A percentile compares a stretch with the other conserved stretches of the same genome.
phyloP scores from a whole-genome alignment of 192 early-diverging fungal species.

The Backusella morwellensis region DNA sequence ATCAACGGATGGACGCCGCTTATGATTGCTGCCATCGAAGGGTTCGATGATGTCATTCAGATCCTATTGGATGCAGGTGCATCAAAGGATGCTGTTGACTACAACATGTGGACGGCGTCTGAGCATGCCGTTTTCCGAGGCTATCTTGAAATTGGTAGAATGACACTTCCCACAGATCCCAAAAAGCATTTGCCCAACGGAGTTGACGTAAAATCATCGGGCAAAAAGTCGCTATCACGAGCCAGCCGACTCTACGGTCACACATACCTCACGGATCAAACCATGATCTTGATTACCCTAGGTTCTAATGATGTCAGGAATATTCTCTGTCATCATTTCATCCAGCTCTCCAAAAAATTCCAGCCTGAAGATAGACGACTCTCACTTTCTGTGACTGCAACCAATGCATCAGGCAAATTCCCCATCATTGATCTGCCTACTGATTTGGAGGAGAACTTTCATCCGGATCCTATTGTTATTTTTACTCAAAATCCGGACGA shows the following conservation, averaged over 20 bases:
- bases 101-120: slow-evolving; percentile 54
- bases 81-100: slow-evolving; percentile 43
- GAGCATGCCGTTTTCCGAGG: slow-evolving; percentile 63
- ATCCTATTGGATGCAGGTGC: slow-evolving; percentile 55
- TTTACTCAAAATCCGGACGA: slow-evolving; percentile 46
- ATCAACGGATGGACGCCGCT: slow-evolving; percentile 60
- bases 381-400: slow-evolving; percentile 55
- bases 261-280: slow-evolving; percentile 57
- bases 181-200: neutral
- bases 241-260: slow-evolving; percentile 60
- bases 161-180: slow-evolving; percentile 37
- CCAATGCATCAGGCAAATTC: slow-evolving; percentile 55
- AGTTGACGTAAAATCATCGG: neutral
- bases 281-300: slow-evolving; percentile 58
- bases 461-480: slow-evolving; percentile 57
- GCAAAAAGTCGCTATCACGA: slow-evolving; percentile 12
- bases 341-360: slow-evolving; percentile 17
- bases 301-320: slow-evolving; percentile 58
- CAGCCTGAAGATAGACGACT: slow-evolving; percentile 42
- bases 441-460: slow-evolving; percentile 31
- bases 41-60: slow-evolving; percentile 49
- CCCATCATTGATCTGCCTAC: slow-evolving; percentile 55
- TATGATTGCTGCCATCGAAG: slow-evolving; percentile 62
- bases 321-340: slow-evolving; percentile 28
- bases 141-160: slow-evolving; percentile 42